phyloP scores from a whole-genome alignment of 1,284 basidiomycete species.

The Ceratobasidium sp. region DNA sequence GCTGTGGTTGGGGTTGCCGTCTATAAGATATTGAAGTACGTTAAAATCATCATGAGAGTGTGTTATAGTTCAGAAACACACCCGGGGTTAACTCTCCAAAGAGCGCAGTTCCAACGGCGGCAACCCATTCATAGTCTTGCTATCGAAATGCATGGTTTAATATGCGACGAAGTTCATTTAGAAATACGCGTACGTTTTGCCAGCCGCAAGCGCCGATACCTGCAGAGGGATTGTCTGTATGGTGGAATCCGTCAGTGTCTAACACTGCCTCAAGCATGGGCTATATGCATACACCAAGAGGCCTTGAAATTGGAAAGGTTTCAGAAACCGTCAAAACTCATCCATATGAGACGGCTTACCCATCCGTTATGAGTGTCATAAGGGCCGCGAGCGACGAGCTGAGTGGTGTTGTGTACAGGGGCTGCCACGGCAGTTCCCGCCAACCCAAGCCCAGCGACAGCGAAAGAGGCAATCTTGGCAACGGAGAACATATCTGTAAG shows the following conservation, averaged over 20 bases:
- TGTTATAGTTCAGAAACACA: not conserved
- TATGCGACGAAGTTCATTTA: not conserved
- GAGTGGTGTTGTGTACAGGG: conserved; percentile 30
- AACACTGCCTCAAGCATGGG: not conserved
- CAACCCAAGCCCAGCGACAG: conserved; percentile 14
- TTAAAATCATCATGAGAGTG: not conserved
- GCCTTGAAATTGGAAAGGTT: not conserved
- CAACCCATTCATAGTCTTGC: conserved; percentile 39
- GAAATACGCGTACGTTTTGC: conserved; percentile 17
- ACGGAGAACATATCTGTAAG: not conserved
- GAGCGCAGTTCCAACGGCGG: conserved; percentile 17
- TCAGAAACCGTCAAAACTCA: not conserved
- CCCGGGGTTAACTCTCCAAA: conserved; percentile 21
- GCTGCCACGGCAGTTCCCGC: conserved; percentile 9
- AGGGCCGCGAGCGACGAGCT: conserved; percentile 31
- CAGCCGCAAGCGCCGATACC: conserved; percentile 39
- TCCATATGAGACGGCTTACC: conserved; percentile 1
- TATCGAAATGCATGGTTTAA: not conserved
- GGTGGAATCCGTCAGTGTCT: not conserved
- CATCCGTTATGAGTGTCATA: conserved; percentile 43
- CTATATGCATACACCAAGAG: conserved; percentile 38
- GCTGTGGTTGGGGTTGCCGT: conserved; percentile 37
- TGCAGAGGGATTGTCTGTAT: conserved; percentile 27
- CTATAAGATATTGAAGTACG: not conserved
- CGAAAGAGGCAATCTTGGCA: conserved; percentile 1